Base-by-base conservation (phyloP, 805 yeast species). In the Danielia reshetovae region DNA sequence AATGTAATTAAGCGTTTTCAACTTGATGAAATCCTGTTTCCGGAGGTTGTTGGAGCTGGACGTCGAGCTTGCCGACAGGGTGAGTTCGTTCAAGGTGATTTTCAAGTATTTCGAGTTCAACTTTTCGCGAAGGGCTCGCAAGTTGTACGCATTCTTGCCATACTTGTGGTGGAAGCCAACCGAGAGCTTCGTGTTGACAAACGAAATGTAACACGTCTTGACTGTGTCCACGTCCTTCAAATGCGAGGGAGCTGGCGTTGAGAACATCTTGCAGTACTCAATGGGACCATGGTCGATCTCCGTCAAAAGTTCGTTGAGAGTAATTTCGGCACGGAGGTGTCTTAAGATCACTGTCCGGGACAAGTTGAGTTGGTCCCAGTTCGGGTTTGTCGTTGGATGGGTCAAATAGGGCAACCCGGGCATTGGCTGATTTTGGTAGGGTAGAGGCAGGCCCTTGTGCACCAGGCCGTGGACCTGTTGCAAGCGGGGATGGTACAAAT, bases 251-350 rank as follows among this genome's bases (percentile, higher is more conserved):
- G 63, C 52, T 10, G 55, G 52, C 25, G 48, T 56, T 12, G 59
- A 48, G 37, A 65, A 54, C 38, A 74, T 51, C 35, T 70, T 67
- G 40, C 77, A 67, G 46, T 74, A 74, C 52, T 81, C 88, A 23
- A 81, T 67, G 1, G 85, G 83, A 3, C 84, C 85, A 50, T 53
- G 67, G 27, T 73, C 74, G 7, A 80, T 64, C 21, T 60, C 55
- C 29, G 74, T 68, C 27, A 77, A 52, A 12, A 74, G 52, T 14
- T 62, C 59, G 9, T 50, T 44, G 19, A 65, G 40, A 1, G 55
- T 32, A 17, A 65, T 35, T 13, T 46, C 47, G 7, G 47, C 43
- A 25, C 46, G 38, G 19, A 67, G 40, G 39, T 64, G 56, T 30
- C 48, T 54, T 16, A 67, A 35, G 18, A 62, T 49, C 6, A 67